Base-by-base conservation (phyloP, 352 stramenopile genomes). In the Phytophthora sojae region DNA sequence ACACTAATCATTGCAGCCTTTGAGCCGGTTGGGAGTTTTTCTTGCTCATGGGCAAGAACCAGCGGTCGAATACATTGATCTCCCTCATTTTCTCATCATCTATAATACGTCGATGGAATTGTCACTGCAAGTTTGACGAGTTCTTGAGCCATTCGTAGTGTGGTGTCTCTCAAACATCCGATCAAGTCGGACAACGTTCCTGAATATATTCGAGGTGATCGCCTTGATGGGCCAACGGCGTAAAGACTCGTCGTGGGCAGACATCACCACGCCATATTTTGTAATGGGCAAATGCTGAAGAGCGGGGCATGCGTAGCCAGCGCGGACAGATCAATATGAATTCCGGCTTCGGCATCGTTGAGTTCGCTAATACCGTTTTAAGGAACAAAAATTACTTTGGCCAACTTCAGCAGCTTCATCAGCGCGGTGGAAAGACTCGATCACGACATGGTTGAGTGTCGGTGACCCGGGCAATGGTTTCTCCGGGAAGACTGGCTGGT, bases 131-230 rank as follows among this genome's bases (percentile, higher is more conserved):
- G 7, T 0, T 42, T 15, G 39, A 19, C 39, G 15, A 47, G 39
- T 6, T 19, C 4, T 6, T 14, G 12, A 15, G n/a, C n/a, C 42
- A 50, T 21, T 23, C n/a, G 42, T 50, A 25, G 42, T 12, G n/a
- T 17, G 7, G 57, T 17, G 39, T 71, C 51, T 39, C 57, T 45
- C 50, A 71, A 61, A 12, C 35, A 71, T 5, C 32, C 14, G 7
- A 30, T 47, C 8, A 25, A 21, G 5, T 50, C 42, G n/a, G 42
- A 50, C n/a, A 50, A 23, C n/a, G 6, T 6, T 25, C 42, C 42
- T 17, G 15, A 14, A 11, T 11, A 50, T 7, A 5, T 4, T 25
- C 8, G 1, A 21, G 6, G 14, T 17, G 14, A 49, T 23, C 17
- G 15, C 8, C 42, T 49, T 23, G 42, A 49, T 7, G 14, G 42